phyloP scores from a whole-genome alignment of 2,329 filamentous ascomycete species.

The Colletotrichum navitas region DNA sequence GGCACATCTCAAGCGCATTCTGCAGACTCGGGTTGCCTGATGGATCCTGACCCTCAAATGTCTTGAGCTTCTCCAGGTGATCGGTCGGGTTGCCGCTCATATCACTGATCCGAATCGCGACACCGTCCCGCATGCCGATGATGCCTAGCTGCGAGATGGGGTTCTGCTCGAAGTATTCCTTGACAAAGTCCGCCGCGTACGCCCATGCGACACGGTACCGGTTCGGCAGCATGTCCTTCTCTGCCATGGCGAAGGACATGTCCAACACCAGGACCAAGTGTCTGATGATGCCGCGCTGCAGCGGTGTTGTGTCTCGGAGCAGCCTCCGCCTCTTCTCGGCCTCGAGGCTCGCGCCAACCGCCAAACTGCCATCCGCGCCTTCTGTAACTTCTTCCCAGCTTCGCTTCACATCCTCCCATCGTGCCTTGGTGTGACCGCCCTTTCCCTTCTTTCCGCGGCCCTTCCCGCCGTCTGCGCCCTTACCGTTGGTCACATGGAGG shows the following conservation, averaged over 20 bases:
- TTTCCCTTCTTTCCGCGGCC: conserved; percentile 47
- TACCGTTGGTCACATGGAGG: conserved; percentile 57
- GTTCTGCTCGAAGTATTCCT: conserved; percentile 98
- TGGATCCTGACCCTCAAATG: conserved; percentile 74
- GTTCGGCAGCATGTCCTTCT: conserved; percentile 93
- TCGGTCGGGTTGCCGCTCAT: conserved; percentile 92
- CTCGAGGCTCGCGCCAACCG: conserved; percentile 81
- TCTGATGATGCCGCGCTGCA: conserved; percentile 98
- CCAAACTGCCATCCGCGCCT: conserved; percentile 82
- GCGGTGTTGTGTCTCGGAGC: conserved; percentile 91
- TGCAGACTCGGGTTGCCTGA: conserved; percentile 86
- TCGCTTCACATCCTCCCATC: conserved; percentile 76
- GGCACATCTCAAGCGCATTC: conserved; percentile 95
- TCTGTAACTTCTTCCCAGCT: conserved; percentile 83
- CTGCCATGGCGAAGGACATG: conserved; percentile 91
- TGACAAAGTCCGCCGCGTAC: conserved; percentile 88
- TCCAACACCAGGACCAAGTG: conserved; percentile 93
- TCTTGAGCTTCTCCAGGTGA: conserved; percentile 82
- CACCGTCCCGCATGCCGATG: conserved; percentile 91
- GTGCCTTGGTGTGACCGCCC: conserved; percentile 61
- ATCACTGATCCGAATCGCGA: conserved; percentile 87
- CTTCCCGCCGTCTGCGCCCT: not conserved
- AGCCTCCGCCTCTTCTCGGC: conserved; percentile 85
- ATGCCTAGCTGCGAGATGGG: conserved; percentile 96
- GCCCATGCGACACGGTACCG: conserved; percentile 85